A percentile compares a stretch with the other conserved stretches of the same genome.
Conservation (phyloP, 768 basidiomycete species). For the Phallus indusiatus region DNA sequence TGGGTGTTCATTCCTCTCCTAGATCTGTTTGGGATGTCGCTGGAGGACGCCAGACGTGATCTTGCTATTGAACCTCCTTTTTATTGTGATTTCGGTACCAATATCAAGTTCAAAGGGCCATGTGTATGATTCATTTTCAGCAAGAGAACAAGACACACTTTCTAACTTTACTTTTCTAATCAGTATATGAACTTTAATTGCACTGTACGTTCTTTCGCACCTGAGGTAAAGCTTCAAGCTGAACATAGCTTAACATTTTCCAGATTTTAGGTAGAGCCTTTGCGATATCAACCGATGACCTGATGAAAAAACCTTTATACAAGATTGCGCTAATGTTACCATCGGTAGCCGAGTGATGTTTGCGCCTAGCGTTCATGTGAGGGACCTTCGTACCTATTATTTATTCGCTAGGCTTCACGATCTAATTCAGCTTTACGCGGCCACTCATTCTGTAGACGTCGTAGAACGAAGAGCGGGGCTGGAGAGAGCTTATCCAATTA, state of each 20-base stretch:
- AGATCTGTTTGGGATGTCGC: conserved; percentile 10
- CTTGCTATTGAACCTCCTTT: conserved; percentile 11
- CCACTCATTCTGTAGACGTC: conserved; percentile 11
- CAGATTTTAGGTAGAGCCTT: background rate
- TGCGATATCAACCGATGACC: background rate
- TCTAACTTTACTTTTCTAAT: background rate
- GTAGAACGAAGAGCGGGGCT: conserved; percentile 11
- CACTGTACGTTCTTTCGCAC: background rate
- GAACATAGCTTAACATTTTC: background rate
- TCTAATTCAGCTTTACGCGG: conserved; percentile 10
- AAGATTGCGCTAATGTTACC: conserved; percentile 13
- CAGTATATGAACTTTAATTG: conserved; percentile 7
- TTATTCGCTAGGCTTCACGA: background rate
- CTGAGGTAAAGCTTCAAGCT: background rate
- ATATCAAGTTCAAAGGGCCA: conserved; percentile 13
- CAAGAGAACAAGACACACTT: background rate
- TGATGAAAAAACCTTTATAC: background rate
- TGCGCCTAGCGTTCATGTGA: conserved; percentile 10
- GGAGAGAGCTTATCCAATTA: conserved; percentile 12
- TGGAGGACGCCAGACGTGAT: conserved; percentile 1
- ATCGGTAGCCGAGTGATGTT: conserved; percentile 12
- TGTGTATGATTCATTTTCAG: background rate
- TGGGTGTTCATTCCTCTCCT: background rate
- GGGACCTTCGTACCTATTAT: background rate
- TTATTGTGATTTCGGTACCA: conserved; percentile 11